phyloP scores from a whole-genome alignment of 2,329 filamentous ascomycete species.

The Akanthomyces dipterigenus region DNA sequence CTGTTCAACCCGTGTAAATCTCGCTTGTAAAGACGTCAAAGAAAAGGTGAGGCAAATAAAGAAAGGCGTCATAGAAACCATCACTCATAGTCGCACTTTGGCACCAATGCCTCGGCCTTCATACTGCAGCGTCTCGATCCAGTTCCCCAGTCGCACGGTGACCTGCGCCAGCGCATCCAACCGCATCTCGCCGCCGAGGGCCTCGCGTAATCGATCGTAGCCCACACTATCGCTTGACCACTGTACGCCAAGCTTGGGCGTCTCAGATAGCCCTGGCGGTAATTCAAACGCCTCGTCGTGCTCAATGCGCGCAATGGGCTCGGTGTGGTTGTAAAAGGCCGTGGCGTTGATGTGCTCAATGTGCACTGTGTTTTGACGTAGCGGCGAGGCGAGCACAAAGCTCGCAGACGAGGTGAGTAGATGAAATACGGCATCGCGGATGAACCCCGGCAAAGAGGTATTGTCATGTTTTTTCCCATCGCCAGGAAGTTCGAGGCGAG shows the following conservation, averaged over 20 bases:
- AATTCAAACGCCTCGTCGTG: slow-evolving; percentile 70
- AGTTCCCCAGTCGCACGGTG: slow-evolving; percentile 66
- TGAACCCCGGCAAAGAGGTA: slow-evolving; percentile 55
- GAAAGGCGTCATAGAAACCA: background rate
- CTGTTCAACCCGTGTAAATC: background rate
- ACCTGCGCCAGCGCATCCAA: slow-evolving; percentile 74
- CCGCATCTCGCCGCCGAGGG: slow-evolving; percentile 72
- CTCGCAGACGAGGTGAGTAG: slow-evolving; percentile 78
- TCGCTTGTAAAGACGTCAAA: background rate
- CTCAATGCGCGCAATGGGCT: slow-evolving; percentile 69
- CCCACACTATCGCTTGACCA: slow-evolving; percentile 74
- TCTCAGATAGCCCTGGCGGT: slow-evolving; percentile 64
- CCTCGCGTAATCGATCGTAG: slow-evolving; percentile 72
- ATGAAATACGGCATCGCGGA: slow-evolving; percentile 81
- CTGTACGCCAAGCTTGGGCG: slow-evolving; percentile 73
- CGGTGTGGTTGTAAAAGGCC: slow-evolving; percentile 75
- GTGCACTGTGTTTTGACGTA: slow-evolving; percentile 64
- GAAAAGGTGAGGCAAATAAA: background rate
- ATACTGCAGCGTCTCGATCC: slow-evolving; percentile 67
- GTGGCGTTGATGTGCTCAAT: slow-evolving; percentile 78
- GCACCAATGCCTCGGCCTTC: slow-evolving; percentile 64
- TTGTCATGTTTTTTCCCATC: slow-evolving; percentile 26
- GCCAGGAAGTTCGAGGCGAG: slow-evolving; percentile 53
- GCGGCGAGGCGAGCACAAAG: slow-evolving; percentile 75
- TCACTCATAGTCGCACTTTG: slow-evolving; percentile 31